Percentiles rank a stretch among this genome's conserved stretches.
Evolutionary conservation across 257 asterid species (phyloP).

Genomic region (Scutellaria baicalensis): DNA sequence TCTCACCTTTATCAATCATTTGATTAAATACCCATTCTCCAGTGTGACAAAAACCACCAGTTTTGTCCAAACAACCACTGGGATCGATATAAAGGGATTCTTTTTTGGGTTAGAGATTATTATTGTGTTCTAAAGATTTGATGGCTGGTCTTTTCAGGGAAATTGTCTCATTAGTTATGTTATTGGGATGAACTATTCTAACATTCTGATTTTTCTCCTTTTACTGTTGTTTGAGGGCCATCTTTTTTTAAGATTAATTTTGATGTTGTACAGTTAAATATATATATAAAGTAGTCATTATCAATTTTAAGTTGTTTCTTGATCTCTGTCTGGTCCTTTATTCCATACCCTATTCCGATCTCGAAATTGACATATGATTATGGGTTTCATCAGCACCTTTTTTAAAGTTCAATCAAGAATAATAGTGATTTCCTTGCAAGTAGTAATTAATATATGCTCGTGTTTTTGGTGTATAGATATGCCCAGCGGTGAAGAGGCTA

Average conservation of each 20-base stretch:
- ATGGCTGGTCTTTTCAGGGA: slow-evolving; percentile 13
- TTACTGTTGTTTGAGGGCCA: neutral
- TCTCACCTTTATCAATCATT: slow-evolving; percentile 17
- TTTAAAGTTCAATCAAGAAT: neutral
- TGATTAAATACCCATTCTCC: slow-evolving; percentile 2
- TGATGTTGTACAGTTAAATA: neutral
- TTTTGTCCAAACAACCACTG: slow-evolving; percentile 27
- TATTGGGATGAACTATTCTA: neutral
- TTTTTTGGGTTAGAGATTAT: slow-evolving; percentile 3
- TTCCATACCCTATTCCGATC: too few species aligned
- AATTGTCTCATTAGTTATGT: neutral
- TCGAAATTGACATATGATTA: too few species aligned
- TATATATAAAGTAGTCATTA: neutral
- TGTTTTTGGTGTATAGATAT: slow-evolving; percentile 24
- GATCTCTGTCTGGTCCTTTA: too few species aligned
- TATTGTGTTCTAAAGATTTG: neutral
- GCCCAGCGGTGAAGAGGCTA: slow-evolving; percentile 44
- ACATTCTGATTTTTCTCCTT: neutral
- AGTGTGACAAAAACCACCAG: slow-evolving; percentile 25
- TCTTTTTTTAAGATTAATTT: neutral
- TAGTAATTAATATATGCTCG: neutral
- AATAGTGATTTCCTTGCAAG: neutral
- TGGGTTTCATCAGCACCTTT: too few species aligned
- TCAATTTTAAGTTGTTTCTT: neutral
- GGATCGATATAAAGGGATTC: slow-evolving; percentile 6